phyloP scores from a whole-genome alignment of 352 stramenopile species.

The Phytophthora syringae region DNA sequence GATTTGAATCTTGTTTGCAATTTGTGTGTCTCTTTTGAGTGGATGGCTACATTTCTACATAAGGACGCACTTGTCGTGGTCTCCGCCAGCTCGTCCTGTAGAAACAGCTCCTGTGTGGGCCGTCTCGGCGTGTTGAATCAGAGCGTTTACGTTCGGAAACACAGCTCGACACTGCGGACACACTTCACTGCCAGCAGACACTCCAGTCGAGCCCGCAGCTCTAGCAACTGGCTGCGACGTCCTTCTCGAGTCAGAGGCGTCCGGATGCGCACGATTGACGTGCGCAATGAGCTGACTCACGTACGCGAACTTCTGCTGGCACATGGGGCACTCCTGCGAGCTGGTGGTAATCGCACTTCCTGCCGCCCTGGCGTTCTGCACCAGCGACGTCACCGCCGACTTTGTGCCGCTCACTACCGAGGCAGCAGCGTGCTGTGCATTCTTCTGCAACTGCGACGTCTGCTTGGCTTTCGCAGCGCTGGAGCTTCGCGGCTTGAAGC shows the following conservation, averaged over 20 bases:
- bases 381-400: conserved; percentile 48
- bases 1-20: too few species aligned
- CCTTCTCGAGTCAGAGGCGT: conserved; percentile 36
- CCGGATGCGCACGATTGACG: conserved; percentile 74
- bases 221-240: conserved; percentile 8
- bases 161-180: conserved; percentile 73
- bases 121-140: conserved; percentile 72
- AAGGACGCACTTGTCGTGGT: conserved; percentile 65
- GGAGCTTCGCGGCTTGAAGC: conserved; percentile 5
- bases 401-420: conserved; percentile 48
- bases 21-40: too few species aligned
- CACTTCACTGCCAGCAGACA: conserved; percentile 45
- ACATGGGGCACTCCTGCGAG: conserved; percentile 75
- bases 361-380: conserved; percentile 54
- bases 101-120: conserved; percentile 40
- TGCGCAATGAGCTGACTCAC: conserved; percentile 78
- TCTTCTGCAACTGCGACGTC: conserved; percentile 36
- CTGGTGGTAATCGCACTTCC: conserved; percentile 38
- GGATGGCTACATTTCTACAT: too few species aligned
- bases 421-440: conserved; percentile 37
- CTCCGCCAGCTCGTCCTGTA: conserved; percentile 24
- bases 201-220: conserved; percentile 7
- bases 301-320: conserved; percentile 75
- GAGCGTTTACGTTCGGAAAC: conserved; percentile 56
- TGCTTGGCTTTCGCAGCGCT: conserved; percentile 20